These are phyloP conservation scores for Sporopachydermia quercuum DNA, from an alignment of 805 yeast species.

Conservation along the genomic window DNA sequence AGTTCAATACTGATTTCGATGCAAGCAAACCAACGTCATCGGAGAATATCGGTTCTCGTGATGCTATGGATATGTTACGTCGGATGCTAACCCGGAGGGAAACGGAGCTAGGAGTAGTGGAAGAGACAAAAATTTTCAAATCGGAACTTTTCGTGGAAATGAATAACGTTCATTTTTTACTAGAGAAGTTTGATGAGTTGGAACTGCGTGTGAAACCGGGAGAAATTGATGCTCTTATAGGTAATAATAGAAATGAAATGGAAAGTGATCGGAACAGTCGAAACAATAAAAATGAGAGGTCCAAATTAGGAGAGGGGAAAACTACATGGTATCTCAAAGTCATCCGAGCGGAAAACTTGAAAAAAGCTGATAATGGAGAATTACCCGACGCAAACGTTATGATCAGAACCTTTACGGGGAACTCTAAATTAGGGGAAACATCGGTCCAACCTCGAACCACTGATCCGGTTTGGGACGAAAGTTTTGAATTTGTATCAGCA, in stretches of 20 bases:
- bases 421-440: not conserved
- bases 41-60: too few relatives aligned
- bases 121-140: not conserved
- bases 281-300: too few relatives aligned
- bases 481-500: not conserved
- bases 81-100: not conserved
- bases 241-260: too few relatives aligned
- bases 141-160: not conserved
- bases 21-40: not conserved
- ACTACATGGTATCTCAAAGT: not conserved
- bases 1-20: too few relatives aligned
- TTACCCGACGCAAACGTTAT: not conserved
- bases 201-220: not conserved
- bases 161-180: not conserved
- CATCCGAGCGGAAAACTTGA: not conserved
- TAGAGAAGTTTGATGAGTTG: not conserved
- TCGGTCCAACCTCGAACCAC: not conserved
- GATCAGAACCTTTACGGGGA: not conserved
- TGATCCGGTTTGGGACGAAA: conserved; percentile 1
- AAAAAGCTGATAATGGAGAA: not conserved
- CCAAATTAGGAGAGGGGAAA: not conserved
- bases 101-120: not conserved
- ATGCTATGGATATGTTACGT: not conserved
- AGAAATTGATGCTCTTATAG: not conserved
- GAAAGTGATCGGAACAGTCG: too few relatives aligned